These are phyloP conservation scores for Candida sanyaensis DNA, from an alignment of 1,139 yeast genomes.

Conservation along the genomic window DNA sequence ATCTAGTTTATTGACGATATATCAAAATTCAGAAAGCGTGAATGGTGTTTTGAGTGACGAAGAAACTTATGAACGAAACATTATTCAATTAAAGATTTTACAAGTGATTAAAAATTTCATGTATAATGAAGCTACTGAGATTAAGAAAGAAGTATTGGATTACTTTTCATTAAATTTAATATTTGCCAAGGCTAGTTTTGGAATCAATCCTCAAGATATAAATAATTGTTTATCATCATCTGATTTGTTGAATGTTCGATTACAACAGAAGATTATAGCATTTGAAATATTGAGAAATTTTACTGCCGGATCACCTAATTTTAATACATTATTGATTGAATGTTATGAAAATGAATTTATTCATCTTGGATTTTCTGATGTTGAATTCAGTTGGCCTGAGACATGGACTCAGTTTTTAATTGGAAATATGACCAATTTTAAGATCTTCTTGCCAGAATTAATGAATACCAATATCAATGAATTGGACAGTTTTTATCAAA, in stretches of 20 bases:
- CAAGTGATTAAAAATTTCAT: conserved; percentile 44
- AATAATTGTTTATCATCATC: conserved; percentile 1
- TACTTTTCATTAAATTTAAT: conserved; percentile 53
- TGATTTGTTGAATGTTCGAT: conserved; percentile 23
- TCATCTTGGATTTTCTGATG: background rate
- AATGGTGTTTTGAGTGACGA: conserved; percentile 14
- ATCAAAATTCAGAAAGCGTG: conserved; percentile 23
- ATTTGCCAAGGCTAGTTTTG: conserved; percentile 40
- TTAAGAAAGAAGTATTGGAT: conserved; percentile 39
- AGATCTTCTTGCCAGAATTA: conserved; percentile 19
- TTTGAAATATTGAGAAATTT: conserved; percentile 76
- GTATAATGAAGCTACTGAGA: conserved; percentile 47
- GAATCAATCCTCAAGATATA: conserved; percentile 14
- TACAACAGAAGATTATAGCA: conserved; percentile 57
- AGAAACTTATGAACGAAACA: conserved; percentile 21
- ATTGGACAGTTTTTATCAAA: conserved; percentile 13
- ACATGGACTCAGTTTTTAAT: conserved; percentile 37
- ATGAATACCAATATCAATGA: background rate
- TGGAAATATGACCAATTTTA: conserved; percentile 25
- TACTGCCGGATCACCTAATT: conserved; percentile 63
- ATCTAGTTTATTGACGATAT: conserved; percentile 37
- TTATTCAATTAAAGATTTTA: conserved; percentile 36
- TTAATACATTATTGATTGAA: conserved; percentile 28
- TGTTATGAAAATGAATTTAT: conserved; percentile 17
- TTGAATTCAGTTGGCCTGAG: conserved; percentile 15